phyloP scores from a whole-genome alignment of 345 rosid genomes.

The Populus deltoides region DNA sequence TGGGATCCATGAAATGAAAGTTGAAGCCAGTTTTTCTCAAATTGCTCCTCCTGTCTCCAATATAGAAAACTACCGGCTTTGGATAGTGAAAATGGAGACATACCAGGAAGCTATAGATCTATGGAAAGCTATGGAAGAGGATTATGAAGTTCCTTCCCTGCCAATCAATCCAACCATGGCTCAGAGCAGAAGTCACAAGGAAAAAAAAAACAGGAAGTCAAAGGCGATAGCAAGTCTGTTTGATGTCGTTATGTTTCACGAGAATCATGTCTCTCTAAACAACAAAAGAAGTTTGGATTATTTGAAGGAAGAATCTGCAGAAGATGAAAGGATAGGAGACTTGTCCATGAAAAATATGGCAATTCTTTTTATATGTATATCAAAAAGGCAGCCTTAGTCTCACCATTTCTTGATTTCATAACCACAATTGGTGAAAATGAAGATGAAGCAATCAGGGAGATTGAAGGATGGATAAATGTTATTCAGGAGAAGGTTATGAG shows the following conservation, averaged over 20 bases:
- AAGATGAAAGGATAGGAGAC: no score
- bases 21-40: no score
- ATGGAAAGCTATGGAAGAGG: neutral
- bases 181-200: neutral
- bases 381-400: no score
- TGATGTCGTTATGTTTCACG: neutral
- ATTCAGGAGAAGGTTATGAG: slow-evolving; percentile 64
- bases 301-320: no score
- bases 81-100: no score
- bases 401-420: slow-evolving; percentile 9
- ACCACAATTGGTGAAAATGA: slow-evolving; percentile 25
- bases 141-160: neutral
- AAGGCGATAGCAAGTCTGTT: neutral
- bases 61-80: no score
- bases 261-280: neutral
- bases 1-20: no score
- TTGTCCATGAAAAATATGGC: no score
- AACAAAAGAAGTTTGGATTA: no score
- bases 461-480: slow-evolving; percentile 43
- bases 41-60: no score
- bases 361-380: no score
- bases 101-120: neutral
- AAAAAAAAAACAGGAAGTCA: no score
- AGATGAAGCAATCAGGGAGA: slow-evolving; percentile 36
- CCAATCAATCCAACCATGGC: neutral